Percentiles rank a stretch among this genome's conserved stretches.
phyloP scores from a whole-genome alignment of 306 rosid species.

The Lablab purpureus region DNA sequence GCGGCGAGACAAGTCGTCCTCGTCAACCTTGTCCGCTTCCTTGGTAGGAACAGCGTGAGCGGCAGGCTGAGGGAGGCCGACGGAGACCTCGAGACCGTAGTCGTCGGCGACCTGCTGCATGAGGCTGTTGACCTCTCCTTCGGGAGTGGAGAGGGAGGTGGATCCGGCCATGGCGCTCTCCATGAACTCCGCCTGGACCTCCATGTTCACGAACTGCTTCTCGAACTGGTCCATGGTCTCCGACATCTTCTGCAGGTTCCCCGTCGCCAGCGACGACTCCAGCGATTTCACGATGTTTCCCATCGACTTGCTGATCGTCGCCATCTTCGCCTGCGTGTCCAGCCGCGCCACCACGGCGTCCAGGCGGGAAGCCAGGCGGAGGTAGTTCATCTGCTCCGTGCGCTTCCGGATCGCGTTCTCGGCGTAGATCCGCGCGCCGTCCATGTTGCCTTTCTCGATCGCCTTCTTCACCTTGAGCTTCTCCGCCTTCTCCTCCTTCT shows the following conservation, averaged over 20 bases:
- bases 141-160: slow-evolving; percentile 88
- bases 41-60: slow-evolving; percentile 84
- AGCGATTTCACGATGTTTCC: slow-evolving; percentile 86
- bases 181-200: slow-evolving; percentile 98
- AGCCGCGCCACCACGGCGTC: slow-evolving; percentile 98
- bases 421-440: slow-evolving; percentile 94
- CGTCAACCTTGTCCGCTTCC: slow-evolving; percentile 87
- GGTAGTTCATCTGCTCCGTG: slow-evolving; percentile 96
- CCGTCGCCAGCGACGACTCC: slow-evolving; percentile 75
- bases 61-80: slow-evolving; percentile 91
- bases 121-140: slow-evolving; percentile 90
- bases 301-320: slow-evolving; percentile 90
- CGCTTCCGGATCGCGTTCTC: slow-evolving; percentile 96
- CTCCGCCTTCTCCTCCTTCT: slow-evolving; percentile 94
- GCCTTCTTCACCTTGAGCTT: slow-evolving; percentile 95
- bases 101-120: slow-evolving; percentile 99
- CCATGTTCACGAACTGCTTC: slow-evolving; percentile 97
- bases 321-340: slow-evolving; percentile 97
- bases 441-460: slow-evolving; percentile 92
- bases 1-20: slow-evolving; percentile 87
- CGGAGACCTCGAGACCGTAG: slow-evolving; percentile 93
- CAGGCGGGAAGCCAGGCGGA: slow-evolving; percentile 85
- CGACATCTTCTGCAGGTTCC: slow-evolving; percentile 94
- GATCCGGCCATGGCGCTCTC: slow-evolving; percentile 97
- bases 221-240: slow-evolving; percentile 95